Percentiles rank a stretch among this genome's conserved stretches.
Conservation (phyloP, 306 rosid species). For the Inga laurina region DNA sequence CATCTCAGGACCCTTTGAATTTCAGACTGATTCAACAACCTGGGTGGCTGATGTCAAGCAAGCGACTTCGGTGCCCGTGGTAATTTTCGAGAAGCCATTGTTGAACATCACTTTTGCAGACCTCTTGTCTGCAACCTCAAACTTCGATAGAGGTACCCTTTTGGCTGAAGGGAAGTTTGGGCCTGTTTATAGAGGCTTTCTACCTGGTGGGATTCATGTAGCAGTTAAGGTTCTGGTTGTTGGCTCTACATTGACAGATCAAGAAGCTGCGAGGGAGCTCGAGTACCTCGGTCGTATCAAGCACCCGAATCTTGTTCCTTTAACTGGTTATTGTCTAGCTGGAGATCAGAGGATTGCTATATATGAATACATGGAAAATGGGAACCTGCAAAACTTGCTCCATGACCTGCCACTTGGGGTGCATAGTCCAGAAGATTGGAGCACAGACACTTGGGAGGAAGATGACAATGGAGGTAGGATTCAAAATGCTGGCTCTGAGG, state of each 20-base stretch:
- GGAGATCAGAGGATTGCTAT: slow-evolving; percentile 98
- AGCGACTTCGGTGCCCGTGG: slow-evolving; percentile 82
- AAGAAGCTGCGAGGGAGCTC: slow-evolving; percentile 91
- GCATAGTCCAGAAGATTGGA: slow-evolving; percentile 93
- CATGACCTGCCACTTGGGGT: slow-evolving; percentile 95
- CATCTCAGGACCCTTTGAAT: slow-evolving; percentile 90
- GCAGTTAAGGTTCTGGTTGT: slow-evolving; percentile 93
- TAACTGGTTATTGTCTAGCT: slow-evolving; percentile 98
- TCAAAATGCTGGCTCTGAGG: slow-evolving; percentile 83
- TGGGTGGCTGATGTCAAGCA: slow-evolving; percentile 99
- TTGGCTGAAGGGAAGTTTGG: slow-evolving; percentile 98
- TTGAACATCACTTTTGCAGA: slow-evolving; percentile 88
- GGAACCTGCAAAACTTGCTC: slow-evolving; percentile 91
- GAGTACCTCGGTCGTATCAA: slow-evolving; percentile 97
- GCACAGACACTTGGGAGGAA: slow-evolving; percentile 95
- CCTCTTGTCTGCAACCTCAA: slow-evolving; percentile 90
- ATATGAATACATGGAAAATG: slow-evolving; percentile 99
- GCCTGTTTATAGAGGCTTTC: slow-evolving; percentile 95
- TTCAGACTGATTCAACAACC: slow-evolving; percentile 92
- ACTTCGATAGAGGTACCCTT: slow-evolving; percentile 88
- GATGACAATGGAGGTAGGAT: slow-evolving; percentile 59
- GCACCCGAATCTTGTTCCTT: slow-evolving; percentile 91
- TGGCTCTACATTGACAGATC: slow-evolving; percentile 89
- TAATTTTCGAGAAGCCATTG: slow-evolving; percentile 92
- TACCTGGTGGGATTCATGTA: slow-evolving; percentile 91